Base-by-base conservation (phyloP, 768 basidiomycete species). In the Agrocybe pediades region DNA sequence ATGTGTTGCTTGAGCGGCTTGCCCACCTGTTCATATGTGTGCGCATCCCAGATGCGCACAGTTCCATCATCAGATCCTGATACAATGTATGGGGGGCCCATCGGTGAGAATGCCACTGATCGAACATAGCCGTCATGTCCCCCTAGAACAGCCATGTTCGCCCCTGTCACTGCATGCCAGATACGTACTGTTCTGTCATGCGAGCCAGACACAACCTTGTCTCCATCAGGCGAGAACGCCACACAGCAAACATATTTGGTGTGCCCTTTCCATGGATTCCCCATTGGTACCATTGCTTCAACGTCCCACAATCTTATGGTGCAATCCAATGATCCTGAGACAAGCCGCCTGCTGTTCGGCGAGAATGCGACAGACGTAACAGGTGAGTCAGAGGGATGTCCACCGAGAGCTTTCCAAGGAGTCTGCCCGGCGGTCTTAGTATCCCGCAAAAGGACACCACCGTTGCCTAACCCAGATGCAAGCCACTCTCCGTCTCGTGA, bases 21-120 rank as follows among this genome's bases (percentile, higher is more conserved):
- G 3, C 33, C 33, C 13, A 36, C 11, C 11, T 36, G 33, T n/a
- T 36, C 33, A 5, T n/a, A 3, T 13, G 33, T 5, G 3, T 4
- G 13, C 13, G 33, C 11, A 13, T 36, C 11, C 33, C 33, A 13
- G 33, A 36, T 36, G 33, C 33, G 33, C 3, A 36, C 11, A 5
- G 33, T 36, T 36, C 11, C 11, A 36, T 13, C 11, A 36, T 3
- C 33, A 4, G 5, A 4, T 5, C 5, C 33, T 3, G 33, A 36
- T 15, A n/a, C 33, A 13, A 36, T 3, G 3, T 15, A 13, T 15
- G 33, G 13, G 3, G n/a, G n/a, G n/a, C 33, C 51, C 21, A 53
- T 46, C 11, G 5, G 27, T 2, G 56, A 58, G 44, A 55, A 59
- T 49, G 54, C 54, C 4, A 55, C 49, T 29, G 45, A 55, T n/a